phyloP scores from a whole-genome alignment of 2,329 filamentous ascomycete genomes.

The Aspergillus transmontanensis region DNA sequence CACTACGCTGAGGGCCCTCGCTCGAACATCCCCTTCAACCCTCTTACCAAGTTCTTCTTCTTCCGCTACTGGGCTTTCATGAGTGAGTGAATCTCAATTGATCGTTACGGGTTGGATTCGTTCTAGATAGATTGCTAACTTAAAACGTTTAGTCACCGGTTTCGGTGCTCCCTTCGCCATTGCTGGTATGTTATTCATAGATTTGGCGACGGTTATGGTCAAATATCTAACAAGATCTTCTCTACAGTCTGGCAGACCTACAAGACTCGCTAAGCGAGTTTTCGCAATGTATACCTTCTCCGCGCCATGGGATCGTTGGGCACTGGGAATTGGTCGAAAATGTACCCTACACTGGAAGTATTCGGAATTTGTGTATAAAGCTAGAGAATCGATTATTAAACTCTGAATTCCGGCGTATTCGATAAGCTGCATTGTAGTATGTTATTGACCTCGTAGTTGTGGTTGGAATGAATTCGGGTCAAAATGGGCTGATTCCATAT shows the following conservation, averaged over 20 bases:
- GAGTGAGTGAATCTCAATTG: constrained; percentile 51
- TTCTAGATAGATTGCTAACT: constrained; percentile 39
- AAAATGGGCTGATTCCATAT: constrained; percentile 22
- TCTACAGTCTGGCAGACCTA: constrained; percentile 66
- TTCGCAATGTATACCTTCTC: constrained; percentile 17
- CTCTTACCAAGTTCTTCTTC: constrained; percentile 82
- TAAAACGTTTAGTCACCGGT: constrained; percentile 51
- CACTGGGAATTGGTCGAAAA: constrained; percentile 23
- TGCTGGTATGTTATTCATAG: constrained; percentile 56
- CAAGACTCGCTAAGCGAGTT: constrained; percentile 56
- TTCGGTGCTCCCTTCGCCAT: constrained; percentile 64
- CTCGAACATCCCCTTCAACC: constrained; percentile 96
- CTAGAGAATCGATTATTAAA: constrained; percentile 36
- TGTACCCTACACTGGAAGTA: constrained; percentile 26
- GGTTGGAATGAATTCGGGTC: constrained; percentile 11
- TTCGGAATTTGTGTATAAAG: constrained; percentile 43
- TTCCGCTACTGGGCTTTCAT: constrained; percentile 82
- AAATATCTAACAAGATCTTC: constrained; percentile 26
- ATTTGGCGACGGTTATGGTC: background rate
- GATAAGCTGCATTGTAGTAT: background rate
- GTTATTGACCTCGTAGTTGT: constrained; percentile 10
- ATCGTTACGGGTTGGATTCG: background rate
- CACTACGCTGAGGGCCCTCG: constrained; percentile 97
- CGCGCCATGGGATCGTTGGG: constrained; percentile 22
- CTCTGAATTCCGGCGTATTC: constrained; percentile 20